phyloP scores from a whole-genome alignment of 208 protist genomes.

The Trypanosoma caninum region DNA sequence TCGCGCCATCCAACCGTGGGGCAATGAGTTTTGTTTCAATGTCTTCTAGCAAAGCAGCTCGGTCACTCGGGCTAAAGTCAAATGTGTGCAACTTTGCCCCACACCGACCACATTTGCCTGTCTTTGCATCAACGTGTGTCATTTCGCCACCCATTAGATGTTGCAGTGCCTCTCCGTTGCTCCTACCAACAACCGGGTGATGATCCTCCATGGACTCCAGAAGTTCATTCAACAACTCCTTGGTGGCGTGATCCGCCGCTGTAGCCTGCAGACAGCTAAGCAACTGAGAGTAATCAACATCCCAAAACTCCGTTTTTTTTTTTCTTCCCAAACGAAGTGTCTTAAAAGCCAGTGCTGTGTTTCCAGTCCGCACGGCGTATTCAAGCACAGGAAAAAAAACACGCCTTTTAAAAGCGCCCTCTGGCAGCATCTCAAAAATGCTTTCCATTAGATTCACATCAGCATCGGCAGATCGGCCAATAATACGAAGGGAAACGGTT shows the following conservation, averaged over 20 bases:
- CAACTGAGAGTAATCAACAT: conserved; percentile 66
- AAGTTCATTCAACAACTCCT: conserved; percentile 23
- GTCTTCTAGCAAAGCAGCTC: conserved; percentile 47
- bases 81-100: conserved; percentile 43
- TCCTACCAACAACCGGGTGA: conserved; percentile 68
- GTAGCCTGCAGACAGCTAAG: conserved; percentile 31
- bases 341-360: conserved; percentile 40
- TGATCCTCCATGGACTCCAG: conserved; percentile 51
- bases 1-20: conserved; percentile 40
- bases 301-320: conserved; percentile 72
- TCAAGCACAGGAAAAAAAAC: conserved; percentile 66
- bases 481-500: conserved; percentile 60
- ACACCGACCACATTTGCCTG: conserved; percentile 49
- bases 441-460: conserved; percentile 29
- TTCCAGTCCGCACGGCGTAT: conserved; percentile 25
- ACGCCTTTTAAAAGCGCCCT: conserved; percentile 49
- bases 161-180: conserved; percentile 50
- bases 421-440: conserved; percentile 47
- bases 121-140: conserved; percentile 22
- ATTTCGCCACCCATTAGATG: conserved; percentile 45
- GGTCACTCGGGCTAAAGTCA: conserved; percentile 49
- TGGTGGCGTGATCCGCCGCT: neutral
- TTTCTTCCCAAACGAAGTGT: conserved; percentile 33
- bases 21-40: conserved; percentile 71
- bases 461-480: conserved; percentile 18